Evolutionary conservation across 1,284 basidiomycete genomes (phyloP).

Genomic region (Stygiomarasmius scandens): DNA sequence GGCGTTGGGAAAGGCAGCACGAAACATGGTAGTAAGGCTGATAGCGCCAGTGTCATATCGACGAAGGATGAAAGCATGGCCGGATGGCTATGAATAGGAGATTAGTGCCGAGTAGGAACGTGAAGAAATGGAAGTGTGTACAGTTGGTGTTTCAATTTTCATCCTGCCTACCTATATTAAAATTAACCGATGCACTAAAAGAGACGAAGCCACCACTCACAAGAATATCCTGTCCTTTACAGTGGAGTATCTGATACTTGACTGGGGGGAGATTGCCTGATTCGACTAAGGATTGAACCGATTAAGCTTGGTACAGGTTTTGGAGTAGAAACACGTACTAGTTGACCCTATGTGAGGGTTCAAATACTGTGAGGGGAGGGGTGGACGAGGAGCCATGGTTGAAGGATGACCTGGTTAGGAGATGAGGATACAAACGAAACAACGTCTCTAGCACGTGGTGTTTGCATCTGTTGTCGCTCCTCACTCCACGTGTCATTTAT

Average conservation of each 20-base stretch:
- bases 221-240: conserved; percentile 82
- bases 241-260: conserved; percentile 84
- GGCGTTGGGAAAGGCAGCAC: conserved; percentile 91
- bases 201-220: conserved; percentile 45
- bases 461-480: background rate
- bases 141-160: conserved; percentile 85
- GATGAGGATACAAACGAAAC: background rate
- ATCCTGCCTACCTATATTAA: conserved; percentile 76
- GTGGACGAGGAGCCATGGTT: conserved; percentile 32
- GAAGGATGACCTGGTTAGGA: background rate
- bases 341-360: conserved; percentile 41
- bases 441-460: background rate
- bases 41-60: conserved; percentile 96
- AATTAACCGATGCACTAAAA: conserved; percentile 6
- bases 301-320: conserved; percentile 3
- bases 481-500: too few relatives aligned
- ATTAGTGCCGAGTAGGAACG: conserved; percentile 20
- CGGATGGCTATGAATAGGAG: conserved; percentile 51
- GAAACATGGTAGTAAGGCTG: conserved; percentile 97
- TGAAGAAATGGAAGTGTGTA: conserved; percentile 39
- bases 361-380: conserved; percentile 41
- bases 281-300: conserved; percentile 29
- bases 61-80: conserved; percentile 93
- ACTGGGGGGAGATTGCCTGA: conserved; percentile 54
- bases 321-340: conserved; percentile 27